These are phyloP conservation scores for Plasmopara muralis DNA, from an alignment of 352 stramenopile species.

Conservation along the genomic window DNA sequence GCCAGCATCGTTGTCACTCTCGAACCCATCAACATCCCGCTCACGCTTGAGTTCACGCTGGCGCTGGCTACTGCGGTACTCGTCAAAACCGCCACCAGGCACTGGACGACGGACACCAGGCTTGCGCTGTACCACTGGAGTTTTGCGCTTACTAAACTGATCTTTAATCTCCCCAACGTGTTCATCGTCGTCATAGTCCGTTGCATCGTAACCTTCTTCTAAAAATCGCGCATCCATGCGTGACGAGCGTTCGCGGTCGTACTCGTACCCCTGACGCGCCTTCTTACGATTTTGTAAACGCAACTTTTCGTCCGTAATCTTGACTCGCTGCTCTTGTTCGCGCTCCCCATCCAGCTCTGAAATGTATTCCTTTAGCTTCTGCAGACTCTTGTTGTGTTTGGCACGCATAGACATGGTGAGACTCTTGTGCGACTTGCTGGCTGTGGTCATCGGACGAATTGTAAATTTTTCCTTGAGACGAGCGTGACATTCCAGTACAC, in stretches of 20 bases:
- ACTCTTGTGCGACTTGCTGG: slow-evolving; percentile 81
- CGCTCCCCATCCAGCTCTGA: slow-evolving; percentile 78
- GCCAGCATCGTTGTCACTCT: slow-evolving; percentile 51
- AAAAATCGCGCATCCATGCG: slow-evolving; percentile 83
- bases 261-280: slow-evolving; percentile 71
- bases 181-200: slow-evolving; percentile 80
- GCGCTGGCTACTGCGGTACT: slow-evolving; percentile 58
- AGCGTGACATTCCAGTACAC: slow-evolving; percentile 76
- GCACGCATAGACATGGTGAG: slow-evolving; percentile 86
- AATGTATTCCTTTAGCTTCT: slow-evolving; percentile 84
- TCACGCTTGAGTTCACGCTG: slow-evolving; percentile 31
- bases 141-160: slow-evolving; percentile 63
- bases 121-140: slow-evolving; percentile 20
- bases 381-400: slow-evolving; percentile 85
- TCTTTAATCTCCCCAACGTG: slow-evolving; percentile 83
- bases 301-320: slow-evolving; percentile 80
- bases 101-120: slow-evolving; percentile 35
- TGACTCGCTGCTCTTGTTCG: slow-evolving; percentile 78
- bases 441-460: slow-evolving; percentile 80
- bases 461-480: slow-evolving; percentile 80
- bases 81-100: slow-evolving; percentile 66
- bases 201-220: slow-evolving; percentile 66
- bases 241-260: slow-evolving; percentile 59
- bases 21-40: slow-evolving; percentile 36
- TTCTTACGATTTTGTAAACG: slow-evolving; percentile 84